Evolutionary conservation across 345 rosid genomes (phyloP), one percentile per base, ranked within the genome.

Genomic region (Citrus maxima): DNA sequence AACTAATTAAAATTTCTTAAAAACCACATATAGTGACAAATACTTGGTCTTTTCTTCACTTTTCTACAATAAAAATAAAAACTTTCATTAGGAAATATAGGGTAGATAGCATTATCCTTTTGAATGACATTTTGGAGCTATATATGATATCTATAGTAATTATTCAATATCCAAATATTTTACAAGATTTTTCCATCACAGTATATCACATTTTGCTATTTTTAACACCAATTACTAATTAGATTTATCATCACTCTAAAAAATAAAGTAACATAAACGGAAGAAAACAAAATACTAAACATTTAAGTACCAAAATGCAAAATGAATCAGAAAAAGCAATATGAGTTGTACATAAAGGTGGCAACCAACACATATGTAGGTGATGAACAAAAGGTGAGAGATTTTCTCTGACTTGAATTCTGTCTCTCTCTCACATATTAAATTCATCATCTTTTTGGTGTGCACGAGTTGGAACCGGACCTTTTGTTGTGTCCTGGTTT

Each of bases 401-500:
- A 35, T 37, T 21, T 51, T 56, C 66, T 58, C 24, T n/a, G 65
- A 58, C 54, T 63, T 46, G 49, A 46, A 46, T 63, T 75, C 46
- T 18, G 6, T 73, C 61, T 21, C 51, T 46, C 5, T 32, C 34
- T 4, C 34, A 5, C 34, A 32, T 32, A 49, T 28, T 54, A 54
- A 54, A 16, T 54, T 46, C 61, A 32, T 71, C 38, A 40, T 27
- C 25, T 14, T 27, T 40, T 38, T 19, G 12, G 56, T 13, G 28
- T 62, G 38, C 30, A 28, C 69, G 70, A 75, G 78, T 49, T 21
- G 61, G 78, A 75, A 75, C 19, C 78, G 70, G 78, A 49, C 40
- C 59, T 74, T 37, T 28, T 16, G 25, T 51, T 40, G 58, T 74
- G 42, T 21, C 77, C 77, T 61, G 21, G 13, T 46, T 75, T 75